Conservation (phyloP, 2,329 filamentous ascomycete genomes). For the Microdochium bolleyi region DNA sequence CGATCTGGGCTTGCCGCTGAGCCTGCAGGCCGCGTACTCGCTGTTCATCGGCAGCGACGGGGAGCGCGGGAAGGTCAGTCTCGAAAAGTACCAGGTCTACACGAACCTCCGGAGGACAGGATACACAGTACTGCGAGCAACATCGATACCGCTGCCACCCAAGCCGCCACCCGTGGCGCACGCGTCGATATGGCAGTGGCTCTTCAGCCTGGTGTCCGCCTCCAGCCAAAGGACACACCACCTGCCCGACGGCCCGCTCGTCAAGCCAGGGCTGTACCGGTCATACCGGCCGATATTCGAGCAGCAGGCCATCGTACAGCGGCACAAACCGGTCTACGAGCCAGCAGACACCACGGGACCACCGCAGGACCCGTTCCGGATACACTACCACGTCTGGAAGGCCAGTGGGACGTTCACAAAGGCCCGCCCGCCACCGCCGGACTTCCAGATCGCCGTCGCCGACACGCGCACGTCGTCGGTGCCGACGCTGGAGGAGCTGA, state of each 20-base stretch:
- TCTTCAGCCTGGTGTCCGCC: slow-evolving; percentile 37
- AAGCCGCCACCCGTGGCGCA: slow-evolving; percentile 7
- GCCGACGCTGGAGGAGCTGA: slow-evolving; percentile 66
- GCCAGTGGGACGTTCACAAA: slow-evolving; percentile 65
- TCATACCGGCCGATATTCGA: slow-evolving; percentile 66
- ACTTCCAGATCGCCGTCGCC: slow-evolving; percentile 79
- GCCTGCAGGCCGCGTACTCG: slow-evolving; percentile 83
- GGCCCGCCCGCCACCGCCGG: slow-evolving; percentile 65
- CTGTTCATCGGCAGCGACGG: slow-evolving; percentile 67
- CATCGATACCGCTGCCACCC: slow-evolving; percentile 5
- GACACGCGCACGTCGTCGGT: slow-evolving; percentile 65
- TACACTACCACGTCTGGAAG: slow-evolving; percentile 81
- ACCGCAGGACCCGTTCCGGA: slow-evolving; percentile 51
- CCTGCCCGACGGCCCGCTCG: slow-evolving; percentile 44
- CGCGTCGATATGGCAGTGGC: slow-evolving; percentile 40
- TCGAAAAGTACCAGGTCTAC: slow-evolving; percentile 86
- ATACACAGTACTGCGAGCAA: slow-evolving; percentile 70
- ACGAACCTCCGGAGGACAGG: slow-evolving; percentile 74
- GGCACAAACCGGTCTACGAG: slow-evolving; percentile 47
- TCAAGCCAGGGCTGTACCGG: slow-evolving; percentile 57
- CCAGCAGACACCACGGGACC: slow-evolving; percentile 12
- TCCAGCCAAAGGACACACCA: slow-evolving; percentile 13
- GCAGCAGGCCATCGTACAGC: slow-evolving; percentile 65
- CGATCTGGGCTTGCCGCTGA: slow-evolving; percentile 70
- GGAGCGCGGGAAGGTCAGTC: slow-evolving; percentile 48